Conservation (phyloP, 371 early-diverging fungal genomes). For the Mucor irregularis region DNA sequence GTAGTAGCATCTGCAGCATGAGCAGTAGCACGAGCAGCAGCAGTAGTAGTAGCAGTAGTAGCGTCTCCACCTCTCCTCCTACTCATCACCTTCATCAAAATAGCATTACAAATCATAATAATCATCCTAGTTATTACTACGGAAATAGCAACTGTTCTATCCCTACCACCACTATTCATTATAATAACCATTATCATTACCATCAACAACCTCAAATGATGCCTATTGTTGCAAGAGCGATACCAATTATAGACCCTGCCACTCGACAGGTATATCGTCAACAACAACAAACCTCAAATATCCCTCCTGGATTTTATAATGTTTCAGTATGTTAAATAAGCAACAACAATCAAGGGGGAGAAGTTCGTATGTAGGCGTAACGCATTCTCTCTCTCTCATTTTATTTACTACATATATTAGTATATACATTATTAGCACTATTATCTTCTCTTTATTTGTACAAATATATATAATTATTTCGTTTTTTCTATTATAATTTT, state of each 20-base stretch:
- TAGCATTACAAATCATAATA: not conserved
- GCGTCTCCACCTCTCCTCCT: not conserved
- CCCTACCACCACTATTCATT: too few relatives aligned
- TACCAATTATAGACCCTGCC: slow-evolving; percentile 13
- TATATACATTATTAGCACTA: too few relatives aligned
- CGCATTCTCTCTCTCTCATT: too few relatives aligned
- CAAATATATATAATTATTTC: too few relatives aligned
- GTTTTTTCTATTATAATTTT: too few relatives aligned
- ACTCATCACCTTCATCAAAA: not conserved
- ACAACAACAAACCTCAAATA: slow-evolving; percentile 5
- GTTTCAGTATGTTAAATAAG: slow-evolving; percentile 15
- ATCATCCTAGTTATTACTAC: too few relatives aligned
- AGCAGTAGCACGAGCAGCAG: not conserved
- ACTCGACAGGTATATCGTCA: slow-evolving; percentile 11
- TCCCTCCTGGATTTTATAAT: slow-evolving; percentile 20
- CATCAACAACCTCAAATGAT: not conserved
- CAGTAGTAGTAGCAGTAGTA: not conserved
- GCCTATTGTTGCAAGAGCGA: slow-evolving; percentile 1
- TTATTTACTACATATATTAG: too few relatives aligned
- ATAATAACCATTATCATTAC: too few relatives aligned
- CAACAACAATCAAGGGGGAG: too few relatives aligned
- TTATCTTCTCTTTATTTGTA: too few relatives aligned
- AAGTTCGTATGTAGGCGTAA: too few relatives aligned
- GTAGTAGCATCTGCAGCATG: not conserved
- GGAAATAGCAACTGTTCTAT: too few relatives aligned